Base-by-base conservation (phyloP, 2,329 filamentous ascomycete species). In the Sporothrix curviconia region DNA sequence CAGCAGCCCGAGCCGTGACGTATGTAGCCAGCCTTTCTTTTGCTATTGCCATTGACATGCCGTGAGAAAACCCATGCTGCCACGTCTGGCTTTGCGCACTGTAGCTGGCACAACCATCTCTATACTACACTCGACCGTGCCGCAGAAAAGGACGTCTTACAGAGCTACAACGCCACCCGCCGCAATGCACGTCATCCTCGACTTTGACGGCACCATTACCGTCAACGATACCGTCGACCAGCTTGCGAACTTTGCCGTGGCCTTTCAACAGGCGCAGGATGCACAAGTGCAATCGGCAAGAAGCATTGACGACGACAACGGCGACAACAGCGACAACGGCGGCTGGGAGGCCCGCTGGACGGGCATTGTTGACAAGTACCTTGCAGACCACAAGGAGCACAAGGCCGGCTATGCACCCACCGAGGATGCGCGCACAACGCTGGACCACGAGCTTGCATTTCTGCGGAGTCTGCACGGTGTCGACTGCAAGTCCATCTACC, bases 171-270 rank as follows among this genome's bases (percentile, higher is more conserved):
- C 36, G 30, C 9, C 44, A 9, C 12, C 19, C 25, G 11, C 19
- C 25, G 60, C 25, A 8, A 70, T 78, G 73, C 71, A 73, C 60
- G 69, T 84, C 40, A 66, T 83, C 36, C 72, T 84, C 19, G 81
- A 84, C 64, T 84, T 84, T 66, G 81, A 84, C 67, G 78, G 79
- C 59, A 84, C 81, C 15, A 81, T 84, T 62, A 83, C 81, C 17
- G 68, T 71, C 12, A 59, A 73, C 30, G 81, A 84, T 68, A 82
- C 80, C 40, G 78, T 83, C 40, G 66, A 68, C 56, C 67, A 72
- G 40, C 72, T 84, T 4, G 78, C 74, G 46, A 63, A 70, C 17
- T 72, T 72, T 24, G 76, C 75, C 55, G 72, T 80, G 43, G 62
- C 61, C 19, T 68, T 68, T 57, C 69, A 72, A 56, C 61, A 64